These are phyloP conservation scores for Panicum miliaceum DNA, from an alignment of 176 grass and related monocot species.

Conservation along the genomic window DNA sequence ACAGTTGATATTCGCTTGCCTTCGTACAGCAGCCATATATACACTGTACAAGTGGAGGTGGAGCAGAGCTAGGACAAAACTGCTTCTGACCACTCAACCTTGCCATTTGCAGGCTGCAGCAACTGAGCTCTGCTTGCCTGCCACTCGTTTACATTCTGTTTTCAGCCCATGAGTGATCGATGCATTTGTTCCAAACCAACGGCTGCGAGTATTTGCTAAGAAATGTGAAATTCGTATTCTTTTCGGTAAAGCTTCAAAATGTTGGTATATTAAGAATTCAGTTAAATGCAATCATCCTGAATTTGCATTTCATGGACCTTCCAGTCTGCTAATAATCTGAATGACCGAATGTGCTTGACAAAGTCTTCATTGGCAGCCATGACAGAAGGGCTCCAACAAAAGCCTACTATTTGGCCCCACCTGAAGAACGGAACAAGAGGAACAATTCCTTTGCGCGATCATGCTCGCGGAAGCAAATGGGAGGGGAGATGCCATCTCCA, in stretches of 20 bases:
- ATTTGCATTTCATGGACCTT: not conserved
- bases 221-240: not conserved
- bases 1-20: constrained; percentile 35
- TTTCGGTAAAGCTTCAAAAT: not conserved
- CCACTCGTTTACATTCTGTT: constrained; percentile 21
- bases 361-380: not conserved
- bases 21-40: constrained; percentile 27
- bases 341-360: not conserved
- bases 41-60: constrained; percentile 38
- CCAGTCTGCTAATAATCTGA: not conserved
- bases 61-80: not conserved
- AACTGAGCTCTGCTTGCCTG: constrained; percentile 12
- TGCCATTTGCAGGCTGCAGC: constrained; percentile 24
- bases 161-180: not conserved
- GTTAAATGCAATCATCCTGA: not conserved
- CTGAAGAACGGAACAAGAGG: not conserved
- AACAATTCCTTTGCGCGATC: constrained; percentile 23
- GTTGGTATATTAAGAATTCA: not conserved
- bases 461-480: constrained; percentile 22
- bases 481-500: not conserved
- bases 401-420: not conserved
- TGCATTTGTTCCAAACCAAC: constrained; percentile 3
- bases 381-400: not conserved
- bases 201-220: not conserved
- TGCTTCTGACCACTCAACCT: constrained; percentile 25